phyloP scores from a whole-genome alignment of 2,329 filamentous ascomycete species.

The Graphilbum fragrans region DNA sequence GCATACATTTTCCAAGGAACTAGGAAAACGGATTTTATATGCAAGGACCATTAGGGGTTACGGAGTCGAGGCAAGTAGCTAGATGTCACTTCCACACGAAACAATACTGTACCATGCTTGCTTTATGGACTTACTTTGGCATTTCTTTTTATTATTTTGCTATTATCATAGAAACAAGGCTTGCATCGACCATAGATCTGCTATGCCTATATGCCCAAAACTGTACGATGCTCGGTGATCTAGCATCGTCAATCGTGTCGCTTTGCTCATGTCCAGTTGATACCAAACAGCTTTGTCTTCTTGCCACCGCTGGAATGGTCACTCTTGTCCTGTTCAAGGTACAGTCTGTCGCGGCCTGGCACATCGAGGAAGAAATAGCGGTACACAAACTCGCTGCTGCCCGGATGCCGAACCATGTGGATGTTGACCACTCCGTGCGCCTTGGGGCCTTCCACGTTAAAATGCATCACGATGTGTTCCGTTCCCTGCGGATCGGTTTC shows the following conservation, averaged over 20 bases:
- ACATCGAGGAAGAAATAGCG: slow-evolving; percentile 71
- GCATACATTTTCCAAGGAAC: no score
- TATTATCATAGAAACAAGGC: no score
- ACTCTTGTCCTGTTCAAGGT: slow-evolving; percentile 49
- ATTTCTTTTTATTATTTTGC: no score
- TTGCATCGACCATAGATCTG: background rate
- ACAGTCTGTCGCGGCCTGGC: slow-evolving; percentile 53
- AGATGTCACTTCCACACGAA: no score
- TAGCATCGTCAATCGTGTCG: no score
- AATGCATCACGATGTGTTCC: slow-evolving; percentile 75
- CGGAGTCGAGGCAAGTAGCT: no score
- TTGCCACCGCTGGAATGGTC: slow-evolving; percentile 10
- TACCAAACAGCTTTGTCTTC: slow-evolving; percentile 47
- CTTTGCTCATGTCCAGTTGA: slow-evolving; percentile 37
- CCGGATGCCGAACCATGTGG: slow-evolving; percentile 61
- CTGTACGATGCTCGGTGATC: no score
- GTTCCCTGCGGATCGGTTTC: slow-evolving; percentile 62
- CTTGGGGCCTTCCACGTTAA: slow-evolving; percentile 70
- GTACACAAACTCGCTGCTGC: slow-evolving; percentile 61
- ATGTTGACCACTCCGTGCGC: slow-evolving; percentile 63
- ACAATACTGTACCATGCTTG: no score
- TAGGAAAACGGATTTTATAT: no score
- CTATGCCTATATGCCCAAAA: background rate
- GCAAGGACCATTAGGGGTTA: no score
- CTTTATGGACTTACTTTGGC: no score